Base-by-base conservation (phyloP, 83 land plant species). In the Picea abies region DNA sequence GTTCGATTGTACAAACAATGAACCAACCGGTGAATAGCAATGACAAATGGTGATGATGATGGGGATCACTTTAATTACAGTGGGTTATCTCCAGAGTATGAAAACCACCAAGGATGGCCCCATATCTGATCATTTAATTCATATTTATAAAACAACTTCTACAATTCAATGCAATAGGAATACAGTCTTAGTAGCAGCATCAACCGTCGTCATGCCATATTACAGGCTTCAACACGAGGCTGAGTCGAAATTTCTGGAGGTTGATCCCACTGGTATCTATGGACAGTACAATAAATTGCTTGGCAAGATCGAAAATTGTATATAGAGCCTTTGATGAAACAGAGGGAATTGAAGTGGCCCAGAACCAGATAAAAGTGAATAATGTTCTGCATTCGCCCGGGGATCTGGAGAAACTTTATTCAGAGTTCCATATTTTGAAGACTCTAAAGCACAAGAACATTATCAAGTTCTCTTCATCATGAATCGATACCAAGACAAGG, bases 281-380 rank as follows among this genome's bases (percentile, higher is more conserved):
- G 93, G 93, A 39, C 98, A 93, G 98, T 96, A 92, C 70, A 90
- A 90, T 86, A 92, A 96, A 60, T 83, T 96, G 47, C 88, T 96
- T 63, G 98, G 98, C 64, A 96, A 94, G 82, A 79, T 96, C 96
- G 78, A 96, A 96, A 85, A 92, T 86, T 81, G 98, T 94, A 14
- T 95, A 91, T 81, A 89, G 84, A 84, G 97, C 90, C 10, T 95
- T 95, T 83, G 96, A 95, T 86, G 94, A 95, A 85, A 85, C 89
- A 73, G 90, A 95, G 66, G 97, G 96, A 41, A 93, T 93, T 70
- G 97, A 95, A 81, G 94, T 95, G 66, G 97, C 97, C 1, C 93
- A 96, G 97, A 91, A 89, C 84, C 94, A 95, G 78, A 93, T 95
- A 79, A 90, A 91, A 82, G 87, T 95, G 47, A 81, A 91, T 76